phyloP scores from a whole-genome alignment of 495 filamentous ascomycete genomes.

The Podospora didyma region DNA sequence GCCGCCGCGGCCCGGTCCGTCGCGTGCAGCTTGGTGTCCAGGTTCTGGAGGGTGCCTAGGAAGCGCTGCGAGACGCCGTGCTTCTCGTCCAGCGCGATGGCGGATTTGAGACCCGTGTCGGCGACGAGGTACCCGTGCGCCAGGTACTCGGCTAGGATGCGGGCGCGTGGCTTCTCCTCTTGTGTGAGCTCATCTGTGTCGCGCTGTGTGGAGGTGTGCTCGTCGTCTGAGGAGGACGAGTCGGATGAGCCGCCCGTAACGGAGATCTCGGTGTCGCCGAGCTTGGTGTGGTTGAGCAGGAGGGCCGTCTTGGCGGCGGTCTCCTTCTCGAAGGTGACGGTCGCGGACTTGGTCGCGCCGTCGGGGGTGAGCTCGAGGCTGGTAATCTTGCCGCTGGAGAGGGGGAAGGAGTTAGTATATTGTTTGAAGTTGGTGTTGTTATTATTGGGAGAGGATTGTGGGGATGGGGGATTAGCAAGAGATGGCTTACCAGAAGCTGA shows the following conservation, averaged over 20 bases:
- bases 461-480: not conserved
- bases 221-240: conserved; percentile 40
- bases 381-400: conserved; percentile 80
- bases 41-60: conserved; percentile 62
- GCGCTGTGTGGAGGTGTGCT: conserved; percentile 54
- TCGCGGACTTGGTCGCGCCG: conserved; percentile 68
- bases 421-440: conserved; percentile 1
- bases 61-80: conserved; percentile 81
- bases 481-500: conserved; percentile 85
- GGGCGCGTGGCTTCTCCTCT: conserved; percentile 90
- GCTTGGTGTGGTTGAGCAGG: conserved; percentile 91
- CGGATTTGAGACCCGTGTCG: conserved; percentile 77
- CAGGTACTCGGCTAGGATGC: conserved; percentile 93
- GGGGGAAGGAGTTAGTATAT: conserved; percentile 19
- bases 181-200: conserved; percentile 72
- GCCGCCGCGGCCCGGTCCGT: conserved; percentile 71
- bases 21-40: conserved; percentile 80
- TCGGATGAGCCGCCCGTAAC: conserved; percentile 54
- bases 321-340: conserved; percentile 92
- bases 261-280: conserved; percentile 74
- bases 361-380: conserved; percentile 70
- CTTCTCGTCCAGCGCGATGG: conserved; percentile 84
- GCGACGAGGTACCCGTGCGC: conserved; percentile 88
- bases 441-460: not conserved
- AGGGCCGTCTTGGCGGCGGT: conserved; percentile 94